Conservation (phyloP, 2,329 filamentous ascomycete genomes). For the Xylogone sp. region DNA sequence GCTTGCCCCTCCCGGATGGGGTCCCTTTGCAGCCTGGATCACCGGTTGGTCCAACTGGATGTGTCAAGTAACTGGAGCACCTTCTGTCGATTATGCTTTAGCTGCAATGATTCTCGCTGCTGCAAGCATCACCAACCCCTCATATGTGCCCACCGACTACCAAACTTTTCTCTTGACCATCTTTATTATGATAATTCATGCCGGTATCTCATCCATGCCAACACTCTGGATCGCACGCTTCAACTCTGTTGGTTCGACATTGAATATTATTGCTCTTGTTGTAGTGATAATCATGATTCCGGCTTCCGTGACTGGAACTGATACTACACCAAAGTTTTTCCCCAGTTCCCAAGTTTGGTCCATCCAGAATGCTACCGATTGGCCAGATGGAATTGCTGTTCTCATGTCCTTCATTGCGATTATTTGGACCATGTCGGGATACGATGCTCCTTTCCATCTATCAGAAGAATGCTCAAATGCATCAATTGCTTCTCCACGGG, state of each 20-base stretch:
- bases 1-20: slow-evolving; percentile 61
- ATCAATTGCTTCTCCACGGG: slow-evolving; percentile 64
- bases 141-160: slow-evolving; percentile 60
- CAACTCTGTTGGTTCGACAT: slow-evolving; percentile 65
- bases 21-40: slow-evolving; percentile 64
- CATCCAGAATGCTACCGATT: slow-evolving; percentile 64
- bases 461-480: slow-evolving; percentile 74
- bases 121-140: slow-evolving; percentile 62
- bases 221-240: slow-evolving; percentile 67
- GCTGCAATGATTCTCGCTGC: slow-evolving; percentile 69
- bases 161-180: slow-evolving; percentile 67
- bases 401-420: slow-evolving; percentile 70
- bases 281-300: slow-evolving; percentile 68
- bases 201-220: slow-evolving; percentile 63
- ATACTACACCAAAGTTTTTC: slow-evolving; percentile 53
- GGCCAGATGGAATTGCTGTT: slow-evolving; percentile 62
- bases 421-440: slow-evolving; percentile 67
- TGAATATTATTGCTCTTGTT: slow-evolving; percentile 66
- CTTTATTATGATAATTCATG: slow-evolving; percentile 65
- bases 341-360: slow-evolving; percentile 60
- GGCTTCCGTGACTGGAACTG: slow-evolving; percentile 39
- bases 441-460: slow-evolving; percentile 69
- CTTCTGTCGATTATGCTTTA: slow-evolving; percentile 63
- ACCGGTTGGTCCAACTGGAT: slow-evolving; percentile 71
- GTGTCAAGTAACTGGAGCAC: slow-evolving; percentile 61